Base-by-base conservation (phyloP, 2,329 filamentous ascomycete species). In the Xylaria sp. region DNA sequence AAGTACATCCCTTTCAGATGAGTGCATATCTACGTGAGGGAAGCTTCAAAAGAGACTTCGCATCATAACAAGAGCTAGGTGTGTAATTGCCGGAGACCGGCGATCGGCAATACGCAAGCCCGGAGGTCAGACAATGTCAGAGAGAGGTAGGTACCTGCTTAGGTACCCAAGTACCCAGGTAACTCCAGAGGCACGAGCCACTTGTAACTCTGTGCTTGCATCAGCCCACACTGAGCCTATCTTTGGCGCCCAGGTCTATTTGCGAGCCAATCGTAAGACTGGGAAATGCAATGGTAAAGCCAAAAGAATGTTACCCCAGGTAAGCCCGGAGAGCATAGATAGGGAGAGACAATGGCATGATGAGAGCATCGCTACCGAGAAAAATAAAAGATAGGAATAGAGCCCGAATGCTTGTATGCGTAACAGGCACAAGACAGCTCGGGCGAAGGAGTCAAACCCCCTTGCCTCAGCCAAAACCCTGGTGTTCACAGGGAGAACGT, bases 191-290 rank as follows among this genome's bases (percentile, higher is more conserved):
- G 56, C 60, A 69, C 62, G 59, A 66, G 63, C 63, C 66, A 71
- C 69, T 66, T 64, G 62, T 59, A 28, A 28, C 69, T 69, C 59
- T 32, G 59, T 58, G 44, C 58, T 58, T 60, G 60, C 54, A 54
- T 66, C 63, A 41, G 34, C 48, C 62, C 39, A 64, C 59, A 52
- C 44, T 39, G 39, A 25, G 50, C 50, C 46, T 57, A 51, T 61
- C 13, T 67, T 41, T 25, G 28, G 41, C 18, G 15, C 65, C 65
- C 59, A 59, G 15, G 44, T 41, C 48, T 52, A 52, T 50, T 56
- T 52, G 59, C 39, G 63, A 61, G 28, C 68, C 58, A 63, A 67
- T 64, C 28, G 59, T 39, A 34, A 41, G 57, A 48, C 28, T 9
- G 44, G 48, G 48, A 61, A 51, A 59, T 69, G 55, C n/a, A 51